Base-by-base conservation (phyloP, 148 eudicot species). In the Fallopia convolvulus region DNA sequence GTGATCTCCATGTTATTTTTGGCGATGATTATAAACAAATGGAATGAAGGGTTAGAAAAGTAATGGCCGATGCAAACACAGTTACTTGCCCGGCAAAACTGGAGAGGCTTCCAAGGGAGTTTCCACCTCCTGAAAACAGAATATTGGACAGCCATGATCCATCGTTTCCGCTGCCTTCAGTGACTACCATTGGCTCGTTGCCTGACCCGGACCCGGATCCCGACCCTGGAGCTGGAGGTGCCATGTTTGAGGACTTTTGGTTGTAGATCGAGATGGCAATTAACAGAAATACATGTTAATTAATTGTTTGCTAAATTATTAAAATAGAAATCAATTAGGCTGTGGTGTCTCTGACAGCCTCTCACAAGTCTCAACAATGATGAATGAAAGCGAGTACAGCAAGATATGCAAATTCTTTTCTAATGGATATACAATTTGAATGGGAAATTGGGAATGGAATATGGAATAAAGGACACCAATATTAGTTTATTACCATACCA, bases 111-210 rank as follows among this genome's bases (percentile, higher is more conserved):
- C 41, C 32, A 1, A 68, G n/a, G 30, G 72, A 68, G 72, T 30
- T 5, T 11, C 74, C 74, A 17, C 30, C 74, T 18, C 74, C 49
- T 14, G 74, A 71, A 44, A 71, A 71, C 48, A 71, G 3, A 71
- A 39, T 40, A 41, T 40, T 39, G 1, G 50, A 17, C 74, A 40
- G 13, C 47, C 50, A 40, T 3, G 47, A 23, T 12, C 74, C 50
- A 10, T 66, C 72, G 36, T 12, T 36, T 30, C 72, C 72, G 42
- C 72, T 40, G 42, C 39, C 72, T 13, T 14, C n/a, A 4, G n/a
- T 15, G 39, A 9, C 71, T 14, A 23, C 10, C 5, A 2, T 36
- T 14, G 72, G n/a, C 39, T 14, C 72, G 26, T 32, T 66, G 11
- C 41, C 72, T 18, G 72, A 23, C 15, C 47, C 48, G 7, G 74